Base-by-base conservation (phyloP, 768 basidiomycete species). In the Vararia minispora region DNA sequence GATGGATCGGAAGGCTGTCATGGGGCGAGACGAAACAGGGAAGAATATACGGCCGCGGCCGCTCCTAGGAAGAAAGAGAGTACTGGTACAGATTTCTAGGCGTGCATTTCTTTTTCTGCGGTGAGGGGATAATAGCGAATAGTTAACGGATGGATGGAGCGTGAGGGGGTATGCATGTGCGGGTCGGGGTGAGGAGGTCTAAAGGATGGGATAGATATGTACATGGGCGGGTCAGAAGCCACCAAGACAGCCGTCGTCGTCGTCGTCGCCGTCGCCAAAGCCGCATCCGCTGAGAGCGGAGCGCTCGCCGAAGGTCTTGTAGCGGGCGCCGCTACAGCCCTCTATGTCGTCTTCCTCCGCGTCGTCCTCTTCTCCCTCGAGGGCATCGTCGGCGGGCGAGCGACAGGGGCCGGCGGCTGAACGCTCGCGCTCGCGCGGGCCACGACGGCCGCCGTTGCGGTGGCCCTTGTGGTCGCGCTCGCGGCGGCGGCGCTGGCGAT, bases 201-300 rank as follows among this genome's bases (percentile, higher is more conserved):
- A n/a, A n/a, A n/a, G n/a, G n/a, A n/a, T n/a, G n/a, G n/a, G n/a
- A n/a, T n/a, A n/a, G n/a, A n/a, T n/a, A n/a, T n/a, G n/a, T n/a
- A n/a, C n/a, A n/a, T n/a, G n/a, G n/a, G n/a, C n/a, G n/a, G n/a
- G n/a, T 48, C 32, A 48, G 27, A 48, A 48, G 16, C 47, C 47
- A 13, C 39, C 47, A n/a, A 48, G 45, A 27, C 47, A 48, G n/a
- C 41, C 42, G 28, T 46, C 47, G 16, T 47, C 45, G 12, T 33
- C 33, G 22, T 37, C 37, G n/a, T 44, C 45, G 12, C 31, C 33
- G 22, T 37, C 37, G n/a, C 41, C 40, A 28, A 48, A 40, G 10
- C 41, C 37, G n/a, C 36, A 40, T 31, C 47, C 45, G 24, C 44
- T 26, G 29, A 48, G 32, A 22, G 41, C 30, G 28, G 35, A 42